phyloP scores from a whole-genome alignment of 768 basidiomycete genomes.

The Rubroboletus satanas region DNA sequence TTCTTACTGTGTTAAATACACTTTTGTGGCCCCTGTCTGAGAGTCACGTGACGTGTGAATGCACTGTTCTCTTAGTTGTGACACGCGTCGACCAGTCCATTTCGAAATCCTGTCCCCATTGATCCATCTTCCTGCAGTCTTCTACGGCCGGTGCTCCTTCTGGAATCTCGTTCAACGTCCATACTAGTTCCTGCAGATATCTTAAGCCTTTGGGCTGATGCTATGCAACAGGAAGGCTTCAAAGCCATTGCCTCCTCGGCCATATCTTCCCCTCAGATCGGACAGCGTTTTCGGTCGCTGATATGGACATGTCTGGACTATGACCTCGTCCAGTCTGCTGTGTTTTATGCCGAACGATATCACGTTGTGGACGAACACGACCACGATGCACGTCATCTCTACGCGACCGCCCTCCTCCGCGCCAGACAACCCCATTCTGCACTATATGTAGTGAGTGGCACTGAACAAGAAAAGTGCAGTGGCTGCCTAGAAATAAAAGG shows the following conservation, averaged over 20 bases:
- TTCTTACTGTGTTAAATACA: neutral
- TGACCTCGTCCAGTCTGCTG: constrained; percentile 71
- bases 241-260: constrained; percentile 33
- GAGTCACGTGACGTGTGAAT: constrained; percentile 30
- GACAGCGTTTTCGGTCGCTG: constrained; percentile 65
- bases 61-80: constrained; percentile 15
- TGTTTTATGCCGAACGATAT: constrained; percentile 88
- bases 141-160: constrained; percentile 9
- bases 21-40: neutral
- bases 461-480: constrained; percentile 57
- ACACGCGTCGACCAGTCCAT: constrained; percentile 22
- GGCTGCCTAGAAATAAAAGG: constrained; percentile 80
- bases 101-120: constrained; percentile 20
- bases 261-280: constrained; percentile 52
- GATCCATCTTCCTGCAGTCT: constrained; percentile 3
- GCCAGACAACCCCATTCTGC: constrained; percentile 75
- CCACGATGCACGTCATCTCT: constrained; percentile 83
- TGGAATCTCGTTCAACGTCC: constrained; percentile 12
- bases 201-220: constrained; percentile 33
- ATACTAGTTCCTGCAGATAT: constrained; percentile 18
- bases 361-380: constrained; percentile 63
- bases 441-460: constrained; percentile 60
- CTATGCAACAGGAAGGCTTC: constrained; percentile 55
- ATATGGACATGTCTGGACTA: constrained; percentile 84
- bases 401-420: constrained; percentile 71